Conservation (phyloP, 225 moss, liverwort and hornwort species). For the Polytrichum commune region DNA sequence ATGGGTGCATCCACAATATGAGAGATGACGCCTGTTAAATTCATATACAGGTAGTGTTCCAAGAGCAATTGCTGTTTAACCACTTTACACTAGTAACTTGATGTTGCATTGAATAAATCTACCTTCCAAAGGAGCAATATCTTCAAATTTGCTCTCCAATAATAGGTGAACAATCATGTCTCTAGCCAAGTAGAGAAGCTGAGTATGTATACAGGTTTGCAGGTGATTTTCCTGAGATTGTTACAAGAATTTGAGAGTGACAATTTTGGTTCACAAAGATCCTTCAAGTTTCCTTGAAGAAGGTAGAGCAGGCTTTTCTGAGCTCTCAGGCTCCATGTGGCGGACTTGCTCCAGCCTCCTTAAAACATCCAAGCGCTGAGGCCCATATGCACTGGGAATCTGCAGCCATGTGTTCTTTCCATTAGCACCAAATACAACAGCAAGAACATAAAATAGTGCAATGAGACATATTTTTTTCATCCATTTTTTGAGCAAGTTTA, state of each 20-base stretch:
- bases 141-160: constrained; percentile 12
- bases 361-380: constrained; percentile 56
- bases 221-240: constrained; percentile 12
- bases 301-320: constrained; percentile 35
- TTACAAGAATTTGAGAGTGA: constrained; percentile 9
- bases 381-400: constrained; percentile 53
- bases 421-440: background rate
- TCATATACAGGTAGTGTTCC: constrained; percentile 50
- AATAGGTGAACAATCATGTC: constrained; percentile 25
- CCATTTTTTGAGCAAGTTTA: too few species aligned
- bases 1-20: too few species aligned
- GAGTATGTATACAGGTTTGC: constrained; percentile 29
- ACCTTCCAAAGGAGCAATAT: constrained; percentile 31
- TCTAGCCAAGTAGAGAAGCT: constrained; percentile 22
- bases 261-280: constrained; percentile 27
- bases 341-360: constrained; percentile 58
- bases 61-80: constrained; percentile 31
- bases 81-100: constrained; percentile 48
- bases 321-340: constrained; percentile 58
- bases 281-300: constrained; percentile 36
- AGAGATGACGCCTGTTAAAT: background rate
- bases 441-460: background rate
- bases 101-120: constrained; percentile 25
- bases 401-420: background rate
- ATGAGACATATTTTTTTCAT: background rate